Conservation (phyloP, 805 yeast species). For the Hanseniaspora vineae region DNA sequence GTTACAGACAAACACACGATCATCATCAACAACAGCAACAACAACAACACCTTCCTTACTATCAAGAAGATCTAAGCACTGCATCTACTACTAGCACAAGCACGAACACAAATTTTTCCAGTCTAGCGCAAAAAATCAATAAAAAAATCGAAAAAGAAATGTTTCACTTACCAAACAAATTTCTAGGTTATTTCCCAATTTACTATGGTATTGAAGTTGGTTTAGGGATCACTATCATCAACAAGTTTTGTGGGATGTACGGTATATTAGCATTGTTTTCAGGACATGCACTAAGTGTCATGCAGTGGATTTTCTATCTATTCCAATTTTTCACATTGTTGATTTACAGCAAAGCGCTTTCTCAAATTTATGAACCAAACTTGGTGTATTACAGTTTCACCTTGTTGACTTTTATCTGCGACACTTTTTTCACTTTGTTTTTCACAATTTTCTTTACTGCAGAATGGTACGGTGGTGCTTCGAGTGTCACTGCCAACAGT, state of each 20-base stretch:
- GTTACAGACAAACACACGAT: neutral
- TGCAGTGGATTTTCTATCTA: conserved; percentile 74
- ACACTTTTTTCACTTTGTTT: conserved; percentile 47
- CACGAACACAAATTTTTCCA: too few species aligned
- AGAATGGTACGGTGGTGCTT: conserved; percentile 54
- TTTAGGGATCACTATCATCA: conserved; percentile 61
- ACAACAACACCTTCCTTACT: too few species aligned
- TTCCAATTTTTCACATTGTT: conserved; percentile 52
- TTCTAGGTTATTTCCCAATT: conserved; percentile 62
- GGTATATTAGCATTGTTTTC: conserved; percentile 80
- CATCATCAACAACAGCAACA: too few species aligned
- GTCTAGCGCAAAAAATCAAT: too few species aligned
- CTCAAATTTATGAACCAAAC: conserved; percentile 37
- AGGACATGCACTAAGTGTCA: conserved; percentile 69
- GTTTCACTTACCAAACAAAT: conserved; percentile 28
- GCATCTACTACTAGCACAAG: too few species aligned
- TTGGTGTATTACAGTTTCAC: conserved; percentile 30
- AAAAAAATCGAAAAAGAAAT: neutral
- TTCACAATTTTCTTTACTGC: conserved; percentile 52
- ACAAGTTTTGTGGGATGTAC: conserved; percentile 80
- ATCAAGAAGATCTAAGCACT: too few species aligned
- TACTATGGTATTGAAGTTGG: conserved; percentile 80
- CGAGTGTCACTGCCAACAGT: conserved; percentile 49
- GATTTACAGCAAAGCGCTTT: conserved; percentile 48
- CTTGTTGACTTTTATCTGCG: conserved; percentile 35